These are phyloP conservation scores for Claviceps sp. DNA, from an alignment of 2,329 filamentous ascomycete species.

Conservation along the genomic window DNA sequence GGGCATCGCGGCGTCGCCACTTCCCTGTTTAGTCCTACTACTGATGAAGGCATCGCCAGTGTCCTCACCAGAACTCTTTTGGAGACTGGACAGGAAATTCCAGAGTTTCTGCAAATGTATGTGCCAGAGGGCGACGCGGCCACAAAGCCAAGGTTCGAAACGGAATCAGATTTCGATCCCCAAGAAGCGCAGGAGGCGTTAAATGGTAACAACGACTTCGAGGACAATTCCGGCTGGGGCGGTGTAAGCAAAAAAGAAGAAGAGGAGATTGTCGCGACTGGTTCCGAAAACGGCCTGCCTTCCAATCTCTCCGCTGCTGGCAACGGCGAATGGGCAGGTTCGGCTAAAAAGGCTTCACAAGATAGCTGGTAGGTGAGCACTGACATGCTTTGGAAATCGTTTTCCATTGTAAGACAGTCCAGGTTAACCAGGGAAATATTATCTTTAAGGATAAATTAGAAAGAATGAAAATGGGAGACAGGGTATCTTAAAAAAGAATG, in stretches of 20 bases:
- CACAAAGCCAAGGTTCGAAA: slow-evolving; percentile 39
- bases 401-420: too few species aligned
- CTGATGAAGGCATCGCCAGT: slow-evolving; percentile 57
- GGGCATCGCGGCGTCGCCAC: slow-evolving; percentile 76
- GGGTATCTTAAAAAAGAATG: too few species aligned
- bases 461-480: too few species aligned
- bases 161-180: slow-evolving; percentile 39
- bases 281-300: slow-evolving; percentile 6
- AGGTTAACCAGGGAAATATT: too few species aligned
- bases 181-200: slow-evolving; percentile 12
- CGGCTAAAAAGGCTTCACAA: not conserved
- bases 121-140: slow-evolving; percentile 41
- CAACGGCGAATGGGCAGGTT: not conserved
- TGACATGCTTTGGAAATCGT: not conserved
- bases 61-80: slow-evolving; percentile 69
- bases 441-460: too few species aligned
- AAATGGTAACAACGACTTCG: slow-evolving; percentile 7
- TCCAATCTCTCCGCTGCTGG: not conserved
- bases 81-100: slow-evolving; percentile 65
- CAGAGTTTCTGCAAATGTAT: slow-evolving; percentile 63
- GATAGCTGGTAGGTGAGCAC: not conserved
- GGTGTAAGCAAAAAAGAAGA: not conserved
- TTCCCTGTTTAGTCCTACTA: slow-evolving; percentile 67
- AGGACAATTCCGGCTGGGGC: slow-evolving; percentile 6
- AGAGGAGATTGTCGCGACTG: not conserved